Evolutionary conservation across 139 green algal genomes (phyloP).

Genomic region (Volvox reticuliferus): DNA sequence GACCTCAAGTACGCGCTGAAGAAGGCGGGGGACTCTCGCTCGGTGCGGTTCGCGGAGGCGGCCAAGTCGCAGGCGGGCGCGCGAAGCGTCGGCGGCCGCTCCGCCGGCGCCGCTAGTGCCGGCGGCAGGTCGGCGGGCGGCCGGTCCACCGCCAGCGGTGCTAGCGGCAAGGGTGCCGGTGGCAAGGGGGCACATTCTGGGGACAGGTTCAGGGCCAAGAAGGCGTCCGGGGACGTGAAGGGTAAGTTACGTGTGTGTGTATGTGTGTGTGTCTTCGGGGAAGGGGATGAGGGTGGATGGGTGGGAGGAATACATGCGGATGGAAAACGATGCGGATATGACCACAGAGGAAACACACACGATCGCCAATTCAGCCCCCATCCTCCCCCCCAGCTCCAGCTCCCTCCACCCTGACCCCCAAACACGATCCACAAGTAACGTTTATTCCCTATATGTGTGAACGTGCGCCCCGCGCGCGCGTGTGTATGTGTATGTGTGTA

Average conservation of each 20-base stretch:
- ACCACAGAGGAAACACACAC: too few species aligned
- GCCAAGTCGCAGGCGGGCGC: slow-evolving; percentile 14
- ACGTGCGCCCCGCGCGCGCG: too few species aligned
- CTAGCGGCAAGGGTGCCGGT: neutral
- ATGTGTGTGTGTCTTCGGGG: too few species aligned
- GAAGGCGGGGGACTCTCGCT: slow-evolving; percentile 60
- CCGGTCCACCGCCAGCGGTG: neutral
- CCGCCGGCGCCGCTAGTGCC: slow-evolving; percentile 9
- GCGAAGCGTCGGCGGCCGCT: slow-evolving; percentile 4
- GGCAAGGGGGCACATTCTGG: slow-evolving; percentile 69
- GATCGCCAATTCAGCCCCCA: too few species aligned
- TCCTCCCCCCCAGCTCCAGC: too few species aligned
- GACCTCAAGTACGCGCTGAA: slow-evolving; percentile 61
- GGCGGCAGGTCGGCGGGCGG: slow-evolving; percentile 19
- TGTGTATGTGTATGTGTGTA: too few species aligned
- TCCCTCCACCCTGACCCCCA: too few species aligned
- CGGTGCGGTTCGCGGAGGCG: slow-evolving; percentile 65
- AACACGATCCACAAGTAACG: too few species aligned
- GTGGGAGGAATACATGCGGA: neutral
- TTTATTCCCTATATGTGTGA: too few species aligned
- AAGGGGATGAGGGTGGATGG: neutral
- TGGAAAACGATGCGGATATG: too few species aligned
- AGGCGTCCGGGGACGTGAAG: slow-evolving; percentile 82
- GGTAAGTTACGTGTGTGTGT: slow-evolving; percentile 30
- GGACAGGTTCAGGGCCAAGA: slow-evolving; percentile 79